These are phyloP conservation scores for Chaetomiaceae sp. DNA, from an alignment of 2,329 filamentous ascomycete genomes.

Conservation along the genomic window DNA sequence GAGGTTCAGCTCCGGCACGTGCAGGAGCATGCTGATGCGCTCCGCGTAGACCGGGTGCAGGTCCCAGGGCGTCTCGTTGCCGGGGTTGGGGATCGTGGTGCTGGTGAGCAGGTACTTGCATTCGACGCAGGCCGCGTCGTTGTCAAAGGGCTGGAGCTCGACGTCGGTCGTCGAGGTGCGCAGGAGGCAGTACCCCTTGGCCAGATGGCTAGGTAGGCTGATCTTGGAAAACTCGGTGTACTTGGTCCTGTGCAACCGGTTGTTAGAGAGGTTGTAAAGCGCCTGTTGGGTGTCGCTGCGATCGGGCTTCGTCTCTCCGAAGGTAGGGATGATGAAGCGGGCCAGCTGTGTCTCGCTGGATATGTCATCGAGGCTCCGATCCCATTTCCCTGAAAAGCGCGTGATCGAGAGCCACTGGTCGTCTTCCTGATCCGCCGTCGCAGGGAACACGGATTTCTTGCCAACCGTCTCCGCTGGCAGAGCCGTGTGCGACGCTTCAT, in stretches of 20 bases:
- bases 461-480: neutral
- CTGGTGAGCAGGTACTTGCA: constrained; percentile 33
- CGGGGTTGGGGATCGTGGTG: constrained; percentile 27
- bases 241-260: constrained; percentile 6
- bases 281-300: neutral
- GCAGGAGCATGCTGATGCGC: constrained; percentile 57
- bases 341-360: constrained; percentile 14
- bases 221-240: constrained; percentile 1
- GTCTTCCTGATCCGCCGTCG: neutral
- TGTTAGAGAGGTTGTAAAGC: neutral
- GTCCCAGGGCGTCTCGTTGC: constrained; percentile 28
- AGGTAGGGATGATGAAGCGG: constrained; percentile 20
- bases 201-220: constrained; percentile 14
- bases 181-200: constrained; percentile 35
- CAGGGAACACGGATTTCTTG: neutral
- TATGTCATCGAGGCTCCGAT: constrained; percentile 16
- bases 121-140: constrained; percentile 21
- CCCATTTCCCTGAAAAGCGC: neutral
- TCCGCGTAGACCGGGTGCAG: constrained; percentile 36
- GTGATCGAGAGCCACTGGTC: constrained; percentile 1
- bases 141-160: constrained; percentile 41
- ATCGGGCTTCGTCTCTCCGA: constrained; percentile 16
- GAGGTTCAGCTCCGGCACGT: constrained; percentile 66
- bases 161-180: constrained; percentile 47
- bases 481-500: neutral